A percentile compares a stretch with the other conserved stretches of the same genome.
Evolutionary conservation across 1,284 basidiomycete species (phyloP).

Genomic region (Boletus sp.): DNA sequence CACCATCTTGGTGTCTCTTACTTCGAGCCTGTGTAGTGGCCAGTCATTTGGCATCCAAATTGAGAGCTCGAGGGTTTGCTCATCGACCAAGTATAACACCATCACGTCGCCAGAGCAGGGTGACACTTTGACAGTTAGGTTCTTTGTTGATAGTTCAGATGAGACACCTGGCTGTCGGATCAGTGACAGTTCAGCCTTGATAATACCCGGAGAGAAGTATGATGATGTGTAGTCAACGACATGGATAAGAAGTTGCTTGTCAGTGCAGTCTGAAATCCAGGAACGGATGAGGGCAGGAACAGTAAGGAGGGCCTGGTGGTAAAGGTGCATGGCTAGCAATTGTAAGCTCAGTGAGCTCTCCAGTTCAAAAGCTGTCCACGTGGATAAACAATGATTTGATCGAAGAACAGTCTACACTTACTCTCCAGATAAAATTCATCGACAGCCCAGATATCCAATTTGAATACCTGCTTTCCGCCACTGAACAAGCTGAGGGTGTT

Average conservation of each 20-base stretch:
- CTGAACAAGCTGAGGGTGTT: conserved; percentile 67
- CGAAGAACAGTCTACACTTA: conserved; percentile 44
- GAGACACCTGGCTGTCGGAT: conserved; percentile 69
- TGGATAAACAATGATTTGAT: neutral
- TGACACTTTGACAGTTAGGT: conserved; percentile 78
- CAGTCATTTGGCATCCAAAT: conserved; percentile 90
- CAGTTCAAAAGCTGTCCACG: conserved; percentile 59
- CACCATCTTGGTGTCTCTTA: conserved; percentile 83
- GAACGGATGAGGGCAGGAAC: conserved; percentile 83
- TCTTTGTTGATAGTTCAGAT: conserved; percentile 76
- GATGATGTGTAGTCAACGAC: conserved; percentile 81
- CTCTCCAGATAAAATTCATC: conserved; percentile 86
- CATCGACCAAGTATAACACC: conserved; percentile 88
- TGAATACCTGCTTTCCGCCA: conserved; percentile 65
- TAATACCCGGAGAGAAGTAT: conserved; percentile 92
- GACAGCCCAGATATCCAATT: conserved; percentile 81
- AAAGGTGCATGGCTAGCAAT: conserved; percentile 86
- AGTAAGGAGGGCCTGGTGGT: conserved; percentile 81
- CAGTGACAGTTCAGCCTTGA: conserved; percentile 79
- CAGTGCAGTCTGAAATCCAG: conserved; percentile 89
- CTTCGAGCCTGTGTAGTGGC: conserved; percentile 89
- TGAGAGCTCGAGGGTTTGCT: conserved; percentile 91
- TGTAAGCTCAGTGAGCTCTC: conserved; percentile 60
- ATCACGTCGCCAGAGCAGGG: conserved; percentile 74
- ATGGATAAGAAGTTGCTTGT: conserved; percentile 81